Evolutionary conservation across 306 rosid genomes (phyloP), one percentile per base, ranked within the genome.

Genomic region (Vigna hirtella): DNA sequence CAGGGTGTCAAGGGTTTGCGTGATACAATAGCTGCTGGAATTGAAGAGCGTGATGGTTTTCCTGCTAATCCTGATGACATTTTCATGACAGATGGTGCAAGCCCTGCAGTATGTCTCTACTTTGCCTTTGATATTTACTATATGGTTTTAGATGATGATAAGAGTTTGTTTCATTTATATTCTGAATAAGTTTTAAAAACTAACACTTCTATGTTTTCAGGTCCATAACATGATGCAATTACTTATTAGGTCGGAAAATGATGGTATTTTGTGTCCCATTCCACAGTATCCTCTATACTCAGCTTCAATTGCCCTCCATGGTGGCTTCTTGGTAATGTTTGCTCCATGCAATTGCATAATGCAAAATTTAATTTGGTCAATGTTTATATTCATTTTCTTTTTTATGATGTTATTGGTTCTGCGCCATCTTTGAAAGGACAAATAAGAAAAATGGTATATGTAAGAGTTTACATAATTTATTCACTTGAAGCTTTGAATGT

Each of bases 51-150:
- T 73, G 97, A 94, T 65, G 98, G 94, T 42, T 91, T 79, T 83
- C 91, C 97, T 70, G 85, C 88, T 50, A 77, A 91, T 91, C 86
- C 96, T 26, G 85, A 88, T 72, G 94, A 90, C 79, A 83, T 91
- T 82, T 94, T 90, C 87, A 82, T 94, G 84, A 91, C 98, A n/a
- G 96, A 91, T 70, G 97, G 98, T 64, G 98, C 98, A 83, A 94
- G 96, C 84, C 98, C 97, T 28, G 97, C 88, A 64, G 96, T 94
- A 85, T 73, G 57, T 70, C 71, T 72, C 73, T 45, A 52, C 38
- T 67, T 49, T 9, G 38, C 64, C 38, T 62, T 13, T 42, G 59
- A 18, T 13, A 34, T 24, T 72, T 72, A 10, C 18, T 56, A 17
- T 84, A 58, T 62, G 22, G 62, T 51, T 48, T 34, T 65, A 65